Conservation (phyloP, 495 filamentous ascomycete species). For the Tuber indicum region DNA sequence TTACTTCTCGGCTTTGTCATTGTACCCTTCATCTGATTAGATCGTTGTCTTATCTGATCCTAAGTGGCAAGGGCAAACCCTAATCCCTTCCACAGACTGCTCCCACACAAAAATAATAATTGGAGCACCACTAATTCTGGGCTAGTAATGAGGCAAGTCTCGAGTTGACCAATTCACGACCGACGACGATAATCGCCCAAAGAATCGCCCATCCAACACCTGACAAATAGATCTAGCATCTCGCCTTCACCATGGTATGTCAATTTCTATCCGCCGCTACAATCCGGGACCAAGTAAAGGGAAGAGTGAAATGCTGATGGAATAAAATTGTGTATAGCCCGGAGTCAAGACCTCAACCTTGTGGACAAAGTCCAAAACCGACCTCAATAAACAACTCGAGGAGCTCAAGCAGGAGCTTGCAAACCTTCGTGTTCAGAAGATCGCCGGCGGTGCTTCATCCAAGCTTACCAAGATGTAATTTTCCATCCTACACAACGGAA, state of each 20-base stretch:
- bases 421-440: constrained; percentile 93
- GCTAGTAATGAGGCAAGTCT: not conserved
- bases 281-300: constrained; percentile 10
- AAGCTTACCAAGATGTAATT: constrained; percentile 95
- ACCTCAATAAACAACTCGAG: constrained; percentile 84
- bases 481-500: constrained; percentile 13
- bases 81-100: not conserved
- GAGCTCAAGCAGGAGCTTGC: constrained; percentile 92
- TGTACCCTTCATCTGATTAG: not conserved
- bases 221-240: not conserved
- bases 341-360: constrained; percentile 84
- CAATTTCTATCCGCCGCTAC: constrained; percentile 21
- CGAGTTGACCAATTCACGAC: constrained; percentile 35
- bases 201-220: constrained; percentile 38
- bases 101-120: not conserved
- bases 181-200: constrained; percentile 40
- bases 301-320: constrained; percentile 29
- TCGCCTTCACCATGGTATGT: constrained; percentile 49
- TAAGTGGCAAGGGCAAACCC: not conserved
- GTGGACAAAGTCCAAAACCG: constrained; percentile 98
- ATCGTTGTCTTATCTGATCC: not conserved
- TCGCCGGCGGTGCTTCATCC: constrained; percentile 78
- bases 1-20: not conserved
- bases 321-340: constrained; percentile 21
- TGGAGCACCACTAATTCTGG: not conserved